phyloP scores from a whole-genome alignment of 768 basidiomycete species.

The Tulasnella calospora region DNA sequence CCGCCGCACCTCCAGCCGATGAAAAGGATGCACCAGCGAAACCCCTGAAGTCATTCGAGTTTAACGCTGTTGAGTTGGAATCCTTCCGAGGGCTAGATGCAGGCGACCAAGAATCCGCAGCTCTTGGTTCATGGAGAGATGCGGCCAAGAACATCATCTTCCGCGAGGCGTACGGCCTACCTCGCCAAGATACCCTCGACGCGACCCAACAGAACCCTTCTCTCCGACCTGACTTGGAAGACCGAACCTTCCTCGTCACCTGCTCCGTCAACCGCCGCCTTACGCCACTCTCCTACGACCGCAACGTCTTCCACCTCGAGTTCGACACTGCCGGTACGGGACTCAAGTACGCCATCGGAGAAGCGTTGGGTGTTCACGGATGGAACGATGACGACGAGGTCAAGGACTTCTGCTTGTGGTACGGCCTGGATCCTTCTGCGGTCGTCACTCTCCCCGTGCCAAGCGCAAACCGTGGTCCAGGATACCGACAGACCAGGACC shows the following conservation, averaged over 20 bases:
- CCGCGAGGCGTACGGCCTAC: conserved; percentile 67
- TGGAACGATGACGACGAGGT: conserved; percentile 95
- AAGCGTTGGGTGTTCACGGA: conserved; percentile 94
- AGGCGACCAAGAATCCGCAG: conserved; percentile 56
- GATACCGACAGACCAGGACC: conserved; percentile 84
- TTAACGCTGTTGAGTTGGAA: conserved; percentile 55
- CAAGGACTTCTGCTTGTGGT: conserved; percentile 84
- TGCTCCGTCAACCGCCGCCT: conserved; percentile 91
- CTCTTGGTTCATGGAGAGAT: conserved; percentile 70
- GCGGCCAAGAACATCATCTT: conserved; percentile 87
- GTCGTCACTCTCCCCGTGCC: conserved; percentile 78
- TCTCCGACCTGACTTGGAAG: conserved; percentile 78
- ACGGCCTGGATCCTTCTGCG: conserved; percentile 73
- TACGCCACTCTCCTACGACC: conserved; percentile 91
- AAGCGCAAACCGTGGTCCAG: conserved; percentile 41
- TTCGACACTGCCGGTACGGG: conserved; percentile 90
- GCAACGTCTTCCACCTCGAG: conserved; percentile 98
- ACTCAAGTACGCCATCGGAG: conserved; percentile 90
- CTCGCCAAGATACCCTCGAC: conserved; percentile 36
- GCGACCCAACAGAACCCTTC: conserved; percentile 55
- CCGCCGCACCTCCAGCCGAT: conserved; percentile 39
- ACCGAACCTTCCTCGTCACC: conserved; percentile 88
- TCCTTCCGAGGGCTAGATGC: conserved; percentile 41
- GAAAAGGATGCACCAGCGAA: conserved; percentile 34
- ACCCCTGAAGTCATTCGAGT: conserved; percentile 52